These are phyloP conservation scores for Xylaria sp. DNA, from an alignment of 2,329 filamentous ascomycete species.

Conservation along the genomic window DNA sequence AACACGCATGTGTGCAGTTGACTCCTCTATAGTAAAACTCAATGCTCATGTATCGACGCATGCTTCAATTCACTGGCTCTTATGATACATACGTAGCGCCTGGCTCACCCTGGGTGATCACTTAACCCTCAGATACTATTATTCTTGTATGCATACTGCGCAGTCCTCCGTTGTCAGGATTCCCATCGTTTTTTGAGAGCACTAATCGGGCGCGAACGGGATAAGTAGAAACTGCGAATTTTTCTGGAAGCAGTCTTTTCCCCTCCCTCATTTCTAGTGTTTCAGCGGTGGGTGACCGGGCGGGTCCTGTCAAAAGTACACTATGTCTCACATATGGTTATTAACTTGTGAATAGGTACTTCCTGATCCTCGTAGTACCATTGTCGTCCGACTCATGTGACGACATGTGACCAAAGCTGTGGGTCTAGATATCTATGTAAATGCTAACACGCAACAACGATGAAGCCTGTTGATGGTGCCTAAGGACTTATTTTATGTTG, in stretches of 20 bases:
- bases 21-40: not conserved
- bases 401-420: not conserved
- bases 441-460: not conserved
- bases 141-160: too few relatives aligned
- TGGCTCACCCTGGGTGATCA: too few relatives aligned
- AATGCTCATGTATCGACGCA: too few relatives aligned
- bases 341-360: not conserved
- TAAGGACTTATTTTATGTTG: not conserved
- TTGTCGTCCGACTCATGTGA: not conserved
- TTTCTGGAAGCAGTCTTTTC: not conserved
- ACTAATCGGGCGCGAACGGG: not conserved
- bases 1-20: too few relatives aligned
- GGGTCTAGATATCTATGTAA: not conserved
- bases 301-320: not conserved
- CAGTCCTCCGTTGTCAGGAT: too few relatives aligned
- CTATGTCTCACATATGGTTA: not conserved
- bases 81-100: too few relatives aligned
- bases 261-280: too few relatives aligned
- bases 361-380: not conserved
- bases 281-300: not conserved
- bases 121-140: too few relatives aligned
- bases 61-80: too few relatives aligned
- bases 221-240: not conserved
- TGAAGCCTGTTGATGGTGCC: not conserved
- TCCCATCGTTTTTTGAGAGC: not conserved